Evolutionary conservation across 169 alveolate species (phyloP).

Genomic region (Eimeria tenella): DNA sequence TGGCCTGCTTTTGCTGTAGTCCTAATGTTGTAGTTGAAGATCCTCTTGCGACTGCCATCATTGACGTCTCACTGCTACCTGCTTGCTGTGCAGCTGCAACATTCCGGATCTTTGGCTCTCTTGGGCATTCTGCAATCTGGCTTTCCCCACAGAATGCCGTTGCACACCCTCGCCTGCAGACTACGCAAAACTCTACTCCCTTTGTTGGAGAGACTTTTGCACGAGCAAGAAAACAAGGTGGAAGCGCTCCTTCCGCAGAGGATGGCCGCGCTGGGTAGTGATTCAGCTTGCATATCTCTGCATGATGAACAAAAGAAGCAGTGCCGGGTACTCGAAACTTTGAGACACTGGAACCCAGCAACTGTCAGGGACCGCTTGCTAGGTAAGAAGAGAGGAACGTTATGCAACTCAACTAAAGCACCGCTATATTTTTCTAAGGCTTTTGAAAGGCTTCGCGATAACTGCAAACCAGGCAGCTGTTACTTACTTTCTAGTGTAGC

Average conservation of each 20-base stretch:
- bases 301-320: background rate
- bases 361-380: slow-evolving; percentile 14
- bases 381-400: background rate
- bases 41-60: no score
- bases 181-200: background rate
- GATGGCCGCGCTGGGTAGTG: background rate
- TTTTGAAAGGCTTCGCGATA: background rate
- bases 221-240: slow-evolving; percentile 32
- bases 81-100: slow-evolving; percentile 13
- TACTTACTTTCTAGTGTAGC: no score
- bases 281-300: background rate
- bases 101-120: slow-evolving; percentile 63
- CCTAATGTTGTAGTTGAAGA: no score
- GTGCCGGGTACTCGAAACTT: slow-evolving; percentile 8
- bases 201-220: background rate
- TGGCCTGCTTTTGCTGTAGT: no score
- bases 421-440: background rate
- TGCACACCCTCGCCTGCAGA: slow-evolving; percentile 13
- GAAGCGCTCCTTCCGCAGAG: background rate
- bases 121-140: slow-evolving; percentile 55
- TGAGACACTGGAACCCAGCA: slow-evolving; percentile 28
- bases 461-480: background rate
- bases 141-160: slow-evolving; percentile 72
- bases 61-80: no score
- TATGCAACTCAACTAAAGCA: background rate